A percentile compares a stretch with the other conserved stretches of the same genome.
phyloP scores from a whole-genome alignment of 169 alveolate species.

The Eimeria acervulina region DNA sequence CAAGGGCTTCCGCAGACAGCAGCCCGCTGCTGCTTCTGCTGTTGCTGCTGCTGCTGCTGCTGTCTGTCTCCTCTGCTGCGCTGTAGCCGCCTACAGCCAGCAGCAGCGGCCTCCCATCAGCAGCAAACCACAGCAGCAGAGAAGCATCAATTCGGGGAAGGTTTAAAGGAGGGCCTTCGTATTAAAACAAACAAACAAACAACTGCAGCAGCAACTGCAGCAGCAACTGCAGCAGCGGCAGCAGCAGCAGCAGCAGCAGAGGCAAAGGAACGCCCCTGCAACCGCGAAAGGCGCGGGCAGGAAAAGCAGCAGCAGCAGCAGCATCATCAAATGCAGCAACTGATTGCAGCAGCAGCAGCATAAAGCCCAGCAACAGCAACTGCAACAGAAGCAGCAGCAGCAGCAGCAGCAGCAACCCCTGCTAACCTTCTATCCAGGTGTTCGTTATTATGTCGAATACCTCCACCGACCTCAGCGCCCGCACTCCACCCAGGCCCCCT shows the following conservation, averaged over 20 bases:
- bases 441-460: not conserved
- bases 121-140: slow-evolving; percentile 23
- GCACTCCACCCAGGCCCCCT: not conserved
- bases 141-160: not conserved
- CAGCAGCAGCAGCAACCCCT: not conserved
- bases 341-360: too few species aligned
- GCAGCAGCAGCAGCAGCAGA: slow-evolving; percentile 4
- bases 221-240: not conserved
- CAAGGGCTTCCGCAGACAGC: not conserved
- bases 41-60: too few species aligned
- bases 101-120: not conserved
- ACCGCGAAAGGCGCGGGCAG: not conserved
- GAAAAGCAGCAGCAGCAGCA: too few species aligned
- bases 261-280: not conserved
- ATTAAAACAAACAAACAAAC: not conserved
- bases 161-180: not conserved
- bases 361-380: too few species aligned
- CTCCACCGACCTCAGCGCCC: not conserved
- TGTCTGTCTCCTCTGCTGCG: slow-evolving; percentile 22
- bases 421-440: slow-evolving; percentile 6
- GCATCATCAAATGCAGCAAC: too few species aligned
- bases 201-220: not conserved
- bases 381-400: not conserved
- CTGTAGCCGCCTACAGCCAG: not conserved
- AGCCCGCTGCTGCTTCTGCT: not conserved